Base-by-base conservation (phyloP, 2,329 filamentous ascomycete genomes). In the Neonectria neomacrospora region DNA sequence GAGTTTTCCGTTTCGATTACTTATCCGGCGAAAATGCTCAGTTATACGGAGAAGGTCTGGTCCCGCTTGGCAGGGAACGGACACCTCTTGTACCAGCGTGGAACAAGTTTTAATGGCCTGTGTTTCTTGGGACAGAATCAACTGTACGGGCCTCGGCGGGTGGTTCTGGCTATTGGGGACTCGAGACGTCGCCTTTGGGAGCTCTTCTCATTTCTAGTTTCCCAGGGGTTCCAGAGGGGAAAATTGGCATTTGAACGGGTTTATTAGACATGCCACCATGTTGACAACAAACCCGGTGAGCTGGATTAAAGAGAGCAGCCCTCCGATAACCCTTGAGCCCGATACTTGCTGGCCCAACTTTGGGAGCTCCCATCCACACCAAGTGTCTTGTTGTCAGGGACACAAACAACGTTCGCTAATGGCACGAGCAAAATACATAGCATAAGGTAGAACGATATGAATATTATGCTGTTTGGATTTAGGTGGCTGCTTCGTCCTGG, bases 101-200 rank as follows among this genome's bases (percentile, higher is more conserved):
- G 16, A 52, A 32, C 48, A 37, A 30, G 48, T 8, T 18, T 18
- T 10, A 22, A 23, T 37, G 1, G 28, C 9, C 30, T 34, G 28
- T 52, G 14, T 52, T 5, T 37, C 14, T 52, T 52, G 48, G 28
- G 48, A n/a, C 48, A 52, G 26, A 30, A 52, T 39, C 5, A 39
- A 2, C 7, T 39, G 34, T 8, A 39, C 34, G 34, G 6, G 34
- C 34, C 34, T 39, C 16, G 9, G 34, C 16, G n/a, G 16, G 34
- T 39, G 34, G 3, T 39, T 4, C 34, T 18, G 14, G 34, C n/a
- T 4, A 18, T 39, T 39, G 34, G 9, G 34, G 7, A 39, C 6
- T 16, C 34, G 7, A 7, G 16, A 39, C 7, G 16, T 5, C 16
- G 16, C 14, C 16, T 39, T 39, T 39, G 34, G 34, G 34, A 18